Percentiles rank a stretch among this genome's conserved stretches.
Conservation (phyloP, 1,139 yeast genomes). For the Pichia sp. region DNA sequence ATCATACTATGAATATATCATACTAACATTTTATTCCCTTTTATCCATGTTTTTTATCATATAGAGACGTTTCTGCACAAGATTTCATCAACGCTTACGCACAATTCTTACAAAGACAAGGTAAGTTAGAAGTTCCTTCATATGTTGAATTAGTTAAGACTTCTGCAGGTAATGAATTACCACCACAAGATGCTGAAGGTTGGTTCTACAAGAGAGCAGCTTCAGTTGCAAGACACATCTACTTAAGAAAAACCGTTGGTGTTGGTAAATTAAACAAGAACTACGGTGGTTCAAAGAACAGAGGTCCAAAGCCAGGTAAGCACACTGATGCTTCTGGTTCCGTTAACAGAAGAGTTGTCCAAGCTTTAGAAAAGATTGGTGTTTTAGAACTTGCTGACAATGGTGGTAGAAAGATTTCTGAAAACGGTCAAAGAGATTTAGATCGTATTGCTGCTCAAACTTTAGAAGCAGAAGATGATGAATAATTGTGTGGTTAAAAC, state of each 20-base stretch:
- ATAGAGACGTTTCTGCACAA: conserved; percentile 99
- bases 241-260: conserved; percentile 99
- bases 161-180: conserved; percentile 97
- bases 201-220: conserved; percentile 99
- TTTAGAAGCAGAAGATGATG: conserved; percentile 77
- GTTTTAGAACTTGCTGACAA: conserved; percentile 93
- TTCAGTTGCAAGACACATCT: conserved; percentile 99
- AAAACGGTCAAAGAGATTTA: conserved; percentile 99
- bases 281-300: conserved; percentile 99
- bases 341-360: conserved; percentile 96
- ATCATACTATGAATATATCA: neutral
- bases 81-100: conserved; percentile 99
- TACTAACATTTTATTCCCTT: conserved; percentile 11
- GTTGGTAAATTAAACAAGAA: conserved; percentile 98
- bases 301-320: conserved; percentile 98
- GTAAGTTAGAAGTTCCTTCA: conserved; percentile 99
- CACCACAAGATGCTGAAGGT: conserved; percentile 99
- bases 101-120: conserved; percentile 99
- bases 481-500: conserved; percentile 27
- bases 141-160: conserved; percentile 99
- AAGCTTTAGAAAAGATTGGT: conserved; percentile 97
- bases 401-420: conserved; percentile 99
- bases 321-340: conserved; percentile 99
- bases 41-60: neutral
- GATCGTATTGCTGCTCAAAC: conserved; percentile 99